Percentiles rank a stretch among this genome's conserved stretches.
Evolutionary conservation across 129 eudicot species (phyloP).

Genomic region (Glebionis coronaria): DNA sequence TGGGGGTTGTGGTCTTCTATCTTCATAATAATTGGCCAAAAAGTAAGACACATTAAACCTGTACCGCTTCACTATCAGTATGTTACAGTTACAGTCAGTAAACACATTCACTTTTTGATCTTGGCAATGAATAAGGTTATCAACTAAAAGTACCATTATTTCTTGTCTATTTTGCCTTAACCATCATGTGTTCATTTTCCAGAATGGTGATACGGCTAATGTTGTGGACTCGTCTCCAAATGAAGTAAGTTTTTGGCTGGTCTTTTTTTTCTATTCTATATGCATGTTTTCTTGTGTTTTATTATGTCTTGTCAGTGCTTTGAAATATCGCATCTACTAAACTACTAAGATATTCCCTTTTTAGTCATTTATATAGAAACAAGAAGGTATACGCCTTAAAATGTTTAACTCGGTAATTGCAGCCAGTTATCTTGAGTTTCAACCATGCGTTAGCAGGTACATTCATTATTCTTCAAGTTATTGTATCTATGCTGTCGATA

Average conservation of each 20-base stretch:
- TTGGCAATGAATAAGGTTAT: too few species aligned
- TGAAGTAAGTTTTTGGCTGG: conserved; percentile 38
- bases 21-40: too few species aligned
- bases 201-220: conserved; percentile 47
- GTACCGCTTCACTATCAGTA: too few species aligned
- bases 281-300: not conserved
- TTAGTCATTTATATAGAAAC: conserved; percentile 52
- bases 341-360: not conserved
- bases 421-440: conserved; percentile 97
- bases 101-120: too few species aligned
- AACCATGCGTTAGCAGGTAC: conserved; percentile 94
- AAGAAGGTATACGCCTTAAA: conserved; percentile 88
- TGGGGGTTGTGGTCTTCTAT: too few species aligned
- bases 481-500: not conserved
- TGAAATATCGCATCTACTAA: conserved; percentile 12
- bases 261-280: not conserved
- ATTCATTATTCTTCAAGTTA: not conserved
- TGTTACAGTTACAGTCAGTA: too few species aligned
- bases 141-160: too few species aligned
- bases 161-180: conserved; percentile 15
- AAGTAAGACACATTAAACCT: too few species aligned
- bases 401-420: conserved; percentile 96
- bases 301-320: not conserved
- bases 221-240: conserved; percentile 32
- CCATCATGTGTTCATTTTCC: conserved; percentile 8